Conservation (phyloP, 2,329 filamentous ascomycete species). For the Colletotrichum lindemuthianum region DNA sequence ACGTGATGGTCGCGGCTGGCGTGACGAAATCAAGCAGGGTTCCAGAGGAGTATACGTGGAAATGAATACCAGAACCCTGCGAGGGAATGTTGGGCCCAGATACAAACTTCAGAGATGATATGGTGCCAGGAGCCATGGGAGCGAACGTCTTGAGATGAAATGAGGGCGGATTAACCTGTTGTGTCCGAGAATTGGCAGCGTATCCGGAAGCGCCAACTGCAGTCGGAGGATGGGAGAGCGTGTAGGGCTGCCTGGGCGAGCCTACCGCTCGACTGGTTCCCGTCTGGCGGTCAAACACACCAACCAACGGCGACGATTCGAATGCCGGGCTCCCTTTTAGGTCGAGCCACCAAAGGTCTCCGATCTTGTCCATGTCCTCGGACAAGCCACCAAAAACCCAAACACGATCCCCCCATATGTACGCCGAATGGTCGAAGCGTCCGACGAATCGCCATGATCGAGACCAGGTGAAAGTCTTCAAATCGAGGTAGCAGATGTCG, state of each 20-base stretch:
- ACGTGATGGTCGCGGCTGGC: slow-evolving; percentile 85
- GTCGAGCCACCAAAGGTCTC: slow-evolving; percentile 97
- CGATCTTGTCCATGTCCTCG: slow-evolving; percentile 96
- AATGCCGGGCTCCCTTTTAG: slow-evolving; percentile 90
- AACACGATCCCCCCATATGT: slow-evolving; percentile 89
- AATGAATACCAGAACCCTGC: slow-evolving; percentile 91
- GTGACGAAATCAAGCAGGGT: slow-evolving; percentile 95
- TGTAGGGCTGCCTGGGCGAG: slow-evolving; percentile 64
- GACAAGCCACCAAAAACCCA: slow-evolving; percentile 98
- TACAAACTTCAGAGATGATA: slow-evolving; percentile 90
- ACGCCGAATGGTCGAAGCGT: slow-evolving; percentile 93
- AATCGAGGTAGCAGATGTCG: slow-evolving; percentile 94
- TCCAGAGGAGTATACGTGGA: slow-evolving; percentile 93
- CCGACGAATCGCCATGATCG: slow-evolving; percentile 94
- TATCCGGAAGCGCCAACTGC: slow-evolving; percentile 71
- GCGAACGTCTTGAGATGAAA: slow-evolving; percentile 78
- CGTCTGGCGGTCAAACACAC: slow-evolving; percentile 59
- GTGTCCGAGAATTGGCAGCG: slow-evolving; percentile 74
- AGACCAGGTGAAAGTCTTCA: slow-evolving; percentile 98
- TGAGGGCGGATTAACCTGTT: slow-evolving; percentile 73
- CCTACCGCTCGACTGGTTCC: slow-evolving; percentile 53
- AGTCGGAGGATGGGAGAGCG: slow-evolving; percentile 56
- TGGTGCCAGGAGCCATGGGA: slow-evolving; percentile 86
- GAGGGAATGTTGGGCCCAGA: slow-evolving; percentile 87
- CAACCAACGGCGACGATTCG: slow-evolving; percentile 71